Evolutionary conservation across 2,329 filamentous ascomycete species (phyloP).

Genomic region (Pyricularia sp.): DNA sequence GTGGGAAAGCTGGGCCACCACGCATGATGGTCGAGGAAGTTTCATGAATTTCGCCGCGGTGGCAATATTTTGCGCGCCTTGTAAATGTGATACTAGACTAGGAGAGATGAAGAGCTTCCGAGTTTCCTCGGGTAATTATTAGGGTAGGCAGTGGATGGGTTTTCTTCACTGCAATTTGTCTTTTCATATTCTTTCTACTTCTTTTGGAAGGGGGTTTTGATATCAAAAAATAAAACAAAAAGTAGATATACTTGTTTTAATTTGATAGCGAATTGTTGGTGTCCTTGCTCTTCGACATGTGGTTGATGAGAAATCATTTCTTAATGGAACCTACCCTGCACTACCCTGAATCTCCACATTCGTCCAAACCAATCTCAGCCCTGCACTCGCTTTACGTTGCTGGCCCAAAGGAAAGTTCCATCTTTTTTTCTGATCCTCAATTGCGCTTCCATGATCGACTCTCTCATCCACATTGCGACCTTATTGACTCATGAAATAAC

Average conservation of each 20-base stretch:
- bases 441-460: not conserved
- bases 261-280: not conserved
- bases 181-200: not conserved
- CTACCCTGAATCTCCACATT: not conserved
- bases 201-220: too few relatives aligned
- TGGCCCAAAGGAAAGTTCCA: not conserved
- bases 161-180: not conserved
- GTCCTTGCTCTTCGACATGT: not conserved
- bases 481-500: not conserved
- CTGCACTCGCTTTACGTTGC: not conserved
- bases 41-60: constrained; percentile 8
- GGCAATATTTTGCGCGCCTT: not conserved
- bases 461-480: not conserved
- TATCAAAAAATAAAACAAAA: too few relatives aligned
- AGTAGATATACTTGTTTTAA: not conserved
- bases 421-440: not conserved
- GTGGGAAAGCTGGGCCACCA: constrained; percentile 10
- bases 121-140: not conserved
- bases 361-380: not conserved
- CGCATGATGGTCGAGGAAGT: constrained; percentile 43
- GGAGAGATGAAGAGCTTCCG: not conserved
- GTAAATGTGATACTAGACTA: not conserved
- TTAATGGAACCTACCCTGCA: not conserved
- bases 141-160: not conserved
- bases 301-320: not conserved